phyloP scores from a whole-genome alignment of 139 green algal species.

The Trebouxia sp. region DNA sequence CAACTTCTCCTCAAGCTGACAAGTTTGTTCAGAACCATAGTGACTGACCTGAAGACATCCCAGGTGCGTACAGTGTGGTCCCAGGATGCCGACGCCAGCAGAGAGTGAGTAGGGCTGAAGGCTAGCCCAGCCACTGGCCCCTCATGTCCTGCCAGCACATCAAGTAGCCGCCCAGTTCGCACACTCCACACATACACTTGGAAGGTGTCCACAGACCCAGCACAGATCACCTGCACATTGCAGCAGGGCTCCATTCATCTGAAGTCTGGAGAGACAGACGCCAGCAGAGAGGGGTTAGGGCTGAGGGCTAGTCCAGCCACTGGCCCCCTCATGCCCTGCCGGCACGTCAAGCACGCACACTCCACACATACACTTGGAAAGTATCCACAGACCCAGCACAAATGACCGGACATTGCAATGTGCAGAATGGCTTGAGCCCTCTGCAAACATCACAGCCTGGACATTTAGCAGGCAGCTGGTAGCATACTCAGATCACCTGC shows the following conservation, averaged over 20 bases:
- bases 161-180: conserved; percentile 88
- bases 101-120: conserved; percentile 72
- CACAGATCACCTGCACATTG: conserved; percentile 83
- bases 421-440: no score
- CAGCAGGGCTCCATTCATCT: no score
- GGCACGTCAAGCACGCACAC: conserved; percentile 93
- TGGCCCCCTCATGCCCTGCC: conserved; percentile 89
- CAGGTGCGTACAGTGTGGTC: conserved; percentile 87
- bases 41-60: conserved; percentile 88
- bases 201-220: conserved; percentile 84
- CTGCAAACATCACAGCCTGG: no score
- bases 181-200: conserved; percentile 94
- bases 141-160: conserved; percentile 91
- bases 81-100: conserved; percentile 88
- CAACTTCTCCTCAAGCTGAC: no score
- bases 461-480: no score
- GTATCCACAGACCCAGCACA: conserved; percentile 82
- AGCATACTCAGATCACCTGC: conserved; percentile 22
- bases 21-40: no score
- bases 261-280: conserved; percentile 90
- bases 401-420: no score
- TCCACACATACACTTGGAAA: conserved; percentile 97
- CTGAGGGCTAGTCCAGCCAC: conserved; percentile 85
- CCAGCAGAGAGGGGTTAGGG: conserved; percentile 70
- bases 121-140: conserved; percentile 78